These are phyloP conservation scores for Quercus tomentella DNA, from an alignment of 331 rosid species.

Conservation along the genomic window DNA sequence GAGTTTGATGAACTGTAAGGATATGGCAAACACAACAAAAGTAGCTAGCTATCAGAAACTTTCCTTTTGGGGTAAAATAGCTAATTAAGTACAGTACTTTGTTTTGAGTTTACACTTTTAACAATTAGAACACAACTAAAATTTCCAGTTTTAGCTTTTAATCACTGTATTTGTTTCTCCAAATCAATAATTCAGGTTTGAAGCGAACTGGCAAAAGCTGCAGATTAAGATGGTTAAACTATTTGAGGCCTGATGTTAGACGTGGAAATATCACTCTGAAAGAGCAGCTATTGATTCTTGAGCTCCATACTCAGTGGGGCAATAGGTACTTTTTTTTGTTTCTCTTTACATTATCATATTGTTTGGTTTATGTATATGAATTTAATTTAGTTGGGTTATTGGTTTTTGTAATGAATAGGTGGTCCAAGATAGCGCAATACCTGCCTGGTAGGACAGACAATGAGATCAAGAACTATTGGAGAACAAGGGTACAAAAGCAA, in stretches of 20 bases:
- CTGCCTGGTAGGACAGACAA: constrained; percentile 92
- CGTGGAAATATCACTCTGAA: constrained; percentile 83
- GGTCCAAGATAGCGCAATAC: constrained; percentile 89
- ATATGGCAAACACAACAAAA: not conserved
- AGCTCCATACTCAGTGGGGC: constrained; percentile 91
- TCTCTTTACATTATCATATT: not conserved
- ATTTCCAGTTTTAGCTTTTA: not conserved
- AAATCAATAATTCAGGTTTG: constrained; percentile 38
- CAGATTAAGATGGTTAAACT: constrained; percentile 89
- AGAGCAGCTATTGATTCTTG: constrained; percentile 88
- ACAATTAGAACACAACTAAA: not conserved
- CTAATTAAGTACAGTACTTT: too few relatives aligned
- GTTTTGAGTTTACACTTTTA: not conserved
- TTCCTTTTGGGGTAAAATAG: too few relatives aligned
- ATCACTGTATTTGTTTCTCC: not conserved
- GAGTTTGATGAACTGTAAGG: not conserved
- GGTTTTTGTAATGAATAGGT: constrained; percentile 32
- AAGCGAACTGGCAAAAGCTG: constrained; percentile 92
- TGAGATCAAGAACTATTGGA: constrained; percentile 94
- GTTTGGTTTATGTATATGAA: not conserved
- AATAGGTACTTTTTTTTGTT: constrained; percentile 43
- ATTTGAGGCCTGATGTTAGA: constrained; percentile 76
- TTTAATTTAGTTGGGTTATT: not conserved
- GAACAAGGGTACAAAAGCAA: constrained; percentile 91
- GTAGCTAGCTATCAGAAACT: too few relatives aligned